Conservation (phyloP, 225 moss, liverwort and hornwort genomes). For the Pseudoscleropodium purum region DNA sequence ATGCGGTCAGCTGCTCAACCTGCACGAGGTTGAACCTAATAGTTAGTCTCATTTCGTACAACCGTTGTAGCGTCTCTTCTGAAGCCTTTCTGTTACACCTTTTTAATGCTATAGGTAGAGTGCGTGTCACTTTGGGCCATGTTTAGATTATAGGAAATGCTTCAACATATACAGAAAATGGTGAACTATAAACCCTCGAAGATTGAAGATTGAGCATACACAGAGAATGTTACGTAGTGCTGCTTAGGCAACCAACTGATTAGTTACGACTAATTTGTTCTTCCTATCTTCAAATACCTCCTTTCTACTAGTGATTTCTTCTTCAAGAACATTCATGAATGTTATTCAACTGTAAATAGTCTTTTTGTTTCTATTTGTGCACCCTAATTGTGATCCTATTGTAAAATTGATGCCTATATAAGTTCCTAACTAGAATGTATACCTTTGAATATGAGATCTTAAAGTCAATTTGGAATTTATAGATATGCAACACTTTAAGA, state of each 20-base stretch:
- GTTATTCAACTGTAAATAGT: not conserved
- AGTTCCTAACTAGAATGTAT: not conserved
- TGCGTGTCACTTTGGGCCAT: not conserved
- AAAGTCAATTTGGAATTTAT: not conserved
- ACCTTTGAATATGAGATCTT: not conserved
- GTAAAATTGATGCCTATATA: not conserved
- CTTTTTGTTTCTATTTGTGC: not conserved
- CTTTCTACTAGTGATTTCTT: not conserved
- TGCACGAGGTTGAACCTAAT: conserved; percentile 11
- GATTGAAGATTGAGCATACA: not conserved
- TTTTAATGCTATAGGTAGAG: not conserved
- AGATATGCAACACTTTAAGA: not conserved
- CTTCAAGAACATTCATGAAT: not conserved
- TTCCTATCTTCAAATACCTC: not conserved
- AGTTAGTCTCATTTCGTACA: not conserved
- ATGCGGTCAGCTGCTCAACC: conserved; percentile 44
- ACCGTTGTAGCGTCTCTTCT: not conserved
- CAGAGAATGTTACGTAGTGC: not conserved
- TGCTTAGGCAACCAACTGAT: not conserved
- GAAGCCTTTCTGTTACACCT: not conserved
- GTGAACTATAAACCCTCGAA: not conserved
- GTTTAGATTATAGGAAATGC: not conserved
- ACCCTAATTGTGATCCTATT: not conserved
- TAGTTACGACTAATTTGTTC: not conserved
- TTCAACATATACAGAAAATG: not conserved